Evolutionary conservation across 2,329 filamentous ascomycete species (phyloP).

Genomic region (Venturia nashicola): DNA sequence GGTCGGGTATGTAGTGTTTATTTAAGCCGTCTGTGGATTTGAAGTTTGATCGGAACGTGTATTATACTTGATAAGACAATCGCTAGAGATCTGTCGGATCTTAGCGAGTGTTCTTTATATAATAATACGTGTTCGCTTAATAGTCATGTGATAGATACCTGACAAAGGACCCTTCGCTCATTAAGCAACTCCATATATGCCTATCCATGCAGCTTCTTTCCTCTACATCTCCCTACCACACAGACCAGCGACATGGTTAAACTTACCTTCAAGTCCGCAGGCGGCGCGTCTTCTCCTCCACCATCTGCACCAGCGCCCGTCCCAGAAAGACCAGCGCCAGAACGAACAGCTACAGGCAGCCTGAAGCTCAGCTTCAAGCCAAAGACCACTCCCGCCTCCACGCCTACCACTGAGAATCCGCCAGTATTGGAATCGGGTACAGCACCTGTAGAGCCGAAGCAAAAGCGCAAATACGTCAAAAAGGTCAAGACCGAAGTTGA

Average conservation of each 20-base stretch:
- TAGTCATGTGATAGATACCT: too few relatives aligned
- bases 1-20: too few relatives aligned
- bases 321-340: not conserved
- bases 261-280: conserved; percentile 1
- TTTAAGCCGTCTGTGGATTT: too few relatives aligned
- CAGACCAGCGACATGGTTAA: conserved; percentile 3
- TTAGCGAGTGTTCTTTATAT: too few relatives aligned
- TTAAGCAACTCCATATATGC: not conserved
- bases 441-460: conserved; percentile 26
- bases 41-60: too few relatives aligned
- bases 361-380: conserved; percentile 30
- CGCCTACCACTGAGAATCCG: conserved; percentile 3
- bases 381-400: conserved; percentile 10
- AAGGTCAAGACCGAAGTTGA: conserved; percentile 20
- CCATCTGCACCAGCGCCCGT: not conserved
- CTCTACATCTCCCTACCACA: not conserved
- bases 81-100: too few relatives aligned
- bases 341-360: conserved; percentile 13
- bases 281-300: not conserved
- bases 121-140: too few relatives aligned
- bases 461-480: conserved; percentile 31
- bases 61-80: too few relatives aligned
- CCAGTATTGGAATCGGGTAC: conserved; percentile 14
- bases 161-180: not conserved
- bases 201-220: not conserved